These are phyloP conservation scores for Butyriboletus loyo DNA, from an alignment of 768 basidiomycete species.

Conservation along the genomic window DNA sequence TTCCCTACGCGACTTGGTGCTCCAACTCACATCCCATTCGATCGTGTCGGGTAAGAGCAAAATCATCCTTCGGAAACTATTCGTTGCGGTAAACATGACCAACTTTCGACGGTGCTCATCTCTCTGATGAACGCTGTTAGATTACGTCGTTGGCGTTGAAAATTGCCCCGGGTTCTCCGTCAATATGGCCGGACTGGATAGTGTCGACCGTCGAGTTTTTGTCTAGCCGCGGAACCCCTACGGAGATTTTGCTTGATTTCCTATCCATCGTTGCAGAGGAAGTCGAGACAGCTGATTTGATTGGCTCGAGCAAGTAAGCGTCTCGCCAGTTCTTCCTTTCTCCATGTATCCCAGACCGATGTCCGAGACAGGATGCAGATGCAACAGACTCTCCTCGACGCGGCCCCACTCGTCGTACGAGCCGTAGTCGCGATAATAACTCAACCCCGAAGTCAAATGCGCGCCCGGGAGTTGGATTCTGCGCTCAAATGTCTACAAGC, in stretches of 20 bases:
- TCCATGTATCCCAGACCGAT: conserved; percentile 5
- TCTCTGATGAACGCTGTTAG: conserved; percentile 32
- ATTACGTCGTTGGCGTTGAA: conserved; percentile 70
- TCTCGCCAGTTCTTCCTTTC: conserved; percentile 8
- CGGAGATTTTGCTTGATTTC: conserved; percentile 68
- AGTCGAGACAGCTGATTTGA: conserved; percentile 67
- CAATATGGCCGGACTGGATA: conserved; percentile 77
- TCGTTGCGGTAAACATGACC: conserved; percentile 64
- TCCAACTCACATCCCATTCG: conserved; percentile 68
- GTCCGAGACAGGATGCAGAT: conserved; percentile 50
- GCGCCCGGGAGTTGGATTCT: conserved; percentile 51
- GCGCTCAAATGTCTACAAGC: conserved; percentile 79
- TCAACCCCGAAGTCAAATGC: conserved; percentile 32
- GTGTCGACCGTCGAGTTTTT: conserved; percentile 59
- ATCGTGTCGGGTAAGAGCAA: conserved; percentile 56
- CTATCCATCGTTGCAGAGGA: conserved; percentile 85
- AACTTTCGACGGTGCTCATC: neutral
- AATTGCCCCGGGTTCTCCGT: conserved; percentile 55
- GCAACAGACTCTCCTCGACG: conserved; percentile 61
- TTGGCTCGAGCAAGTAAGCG: conserved; percentile 68
- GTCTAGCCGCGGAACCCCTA: conserved; percentile 53
- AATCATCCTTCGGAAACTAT: conserved; percentile 81
- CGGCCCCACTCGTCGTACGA: conserved; percentile 67
- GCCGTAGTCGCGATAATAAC: conserved; percentile 60
- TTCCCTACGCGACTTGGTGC: conserved; percentile 59